Base-by-base conservation (phyloP, 495 filamentous ascomycete genomes). In the Bathelium albidoporum region DNA sequence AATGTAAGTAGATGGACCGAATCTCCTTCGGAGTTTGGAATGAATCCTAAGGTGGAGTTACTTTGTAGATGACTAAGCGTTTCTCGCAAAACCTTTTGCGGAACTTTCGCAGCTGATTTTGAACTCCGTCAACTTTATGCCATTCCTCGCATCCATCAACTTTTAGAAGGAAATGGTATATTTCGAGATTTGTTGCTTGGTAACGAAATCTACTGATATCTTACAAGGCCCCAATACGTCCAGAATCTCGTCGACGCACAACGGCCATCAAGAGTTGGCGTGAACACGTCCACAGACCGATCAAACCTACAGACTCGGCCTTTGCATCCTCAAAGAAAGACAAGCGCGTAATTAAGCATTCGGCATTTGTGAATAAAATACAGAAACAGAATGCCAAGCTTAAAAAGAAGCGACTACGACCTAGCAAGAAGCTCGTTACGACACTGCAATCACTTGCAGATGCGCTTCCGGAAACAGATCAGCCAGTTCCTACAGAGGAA, bases 261-360 rank as follows among this genome's bases (percentile, higher is more conserved):
- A n/a, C 20, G 24, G 20, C 12, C 2, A 29, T 16, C 20, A 55
- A 29, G 9, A 55, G 49, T 29, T 24, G 16, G 29, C 49, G 49
- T 55, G 49, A 55, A 29, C 49, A 55, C 2, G 16, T 55, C 24
- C 49, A 55, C 29, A 26, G 49, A 16, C 49, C 49, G 22, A 55
- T 29, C 49, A 55, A 55, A 55, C 36, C 61, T 58, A 29, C 55
- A 14, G 34, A 45, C 32, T 36, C 60, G 18, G 31, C 61, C 20
- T 71, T 73, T 49, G 45, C 66, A 29, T 61, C 68, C 24, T 80
- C 80, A 60, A 96, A 95, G 73, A 84, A 81, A 69, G 87, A 90
- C 75, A 94, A 91, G 74, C 88, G 84, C 12, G 71, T 74, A 32
- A 87, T 92, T 69, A 91, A 89, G 69, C 88, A 87, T 77, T 83